Conservation (phyloP, 129 eudicot species). For the Flaveria ramosissima region DNA sequence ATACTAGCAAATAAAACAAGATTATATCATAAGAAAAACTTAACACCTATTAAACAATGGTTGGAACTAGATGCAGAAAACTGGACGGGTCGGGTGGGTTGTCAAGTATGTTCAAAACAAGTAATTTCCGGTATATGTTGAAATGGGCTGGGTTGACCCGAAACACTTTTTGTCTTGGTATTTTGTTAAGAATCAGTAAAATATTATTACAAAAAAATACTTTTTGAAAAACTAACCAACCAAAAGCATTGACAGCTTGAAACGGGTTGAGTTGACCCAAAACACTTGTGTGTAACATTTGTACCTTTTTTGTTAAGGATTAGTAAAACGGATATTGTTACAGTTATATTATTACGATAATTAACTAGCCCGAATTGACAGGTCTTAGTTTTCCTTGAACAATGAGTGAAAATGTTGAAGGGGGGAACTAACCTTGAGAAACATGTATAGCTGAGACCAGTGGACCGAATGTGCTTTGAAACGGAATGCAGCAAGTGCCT, state of each 20-base stretch:
- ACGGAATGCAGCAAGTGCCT: constrained; percentile 78
- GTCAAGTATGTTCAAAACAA: neutral
- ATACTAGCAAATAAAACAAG: constrained; percentile 38
- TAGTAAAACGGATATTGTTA: neutral
- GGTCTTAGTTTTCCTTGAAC: neutral
- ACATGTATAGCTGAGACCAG: constrained; percentile 69
- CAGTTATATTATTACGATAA: neutral
- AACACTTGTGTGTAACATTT: neutral
- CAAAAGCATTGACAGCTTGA: too few relatives aligned
- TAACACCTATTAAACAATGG: neutral
- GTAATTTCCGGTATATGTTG: neutral
- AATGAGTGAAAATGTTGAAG: neutral
- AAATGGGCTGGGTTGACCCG: neutral
- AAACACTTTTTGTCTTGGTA: neutral
- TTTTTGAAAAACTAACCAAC: too few relatives aligned
- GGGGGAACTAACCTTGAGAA: constrained; percentile 51
- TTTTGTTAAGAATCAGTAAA: too few relatives aligned
- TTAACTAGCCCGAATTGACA: neutral
- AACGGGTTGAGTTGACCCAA: neutral
- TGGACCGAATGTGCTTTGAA: constrained; percentile 74
- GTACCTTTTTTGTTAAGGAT: neutral
- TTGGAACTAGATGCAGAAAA: neutral
- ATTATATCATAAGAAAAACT: neutral
- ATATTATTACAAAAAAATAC: too few relatives aligned
- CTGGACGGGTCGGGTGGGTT: neutral